A percentile compares a stretch with the other conserved stretches of the same genome.
Evolutionary conservation across 257 asterid genomes (phyloP).

Genomic region (Vinca minor): DNA sequence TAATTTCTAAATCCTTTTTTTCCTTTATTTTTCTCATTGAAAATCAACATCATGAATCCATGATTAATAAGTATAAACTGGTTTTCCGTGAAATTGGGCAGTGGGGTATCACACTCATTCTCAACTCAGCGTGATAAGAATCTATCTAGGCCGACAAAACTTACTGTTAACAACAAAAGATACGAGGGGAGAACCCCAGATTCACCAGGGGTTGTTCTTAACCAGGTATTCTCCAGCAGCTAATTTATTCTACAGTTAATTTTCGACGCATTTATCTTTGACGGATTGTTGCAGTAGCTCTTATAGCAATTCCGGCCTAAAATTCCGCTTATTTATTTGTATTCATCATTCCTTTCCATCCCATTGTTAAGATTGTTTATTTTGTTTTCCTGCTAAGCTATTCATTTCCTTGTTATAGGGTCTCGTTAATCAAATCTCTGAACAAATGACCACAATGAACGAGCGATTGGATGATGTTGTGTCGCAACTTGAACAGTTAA

Average conservation of each 20-base stretch:
- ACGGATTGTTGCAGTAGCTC: background rate
- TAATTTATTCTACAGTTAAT: background rate
- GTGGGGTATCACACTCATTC: slow-evolving; percentile 71
- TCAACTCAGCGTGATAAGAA: slow-evolving; percentile 70
- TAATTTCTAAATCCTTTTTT: background rate
- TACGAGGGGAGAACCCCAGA: slow-evolving; percentile 75
- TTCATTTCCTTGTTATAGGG: slow-evolving; percentile 59
- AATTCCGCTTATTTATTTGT: background rate
- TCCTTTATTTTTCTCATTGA: background rate
- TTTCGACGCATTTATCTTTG: background rate
- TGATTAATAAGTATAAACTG: background rate
- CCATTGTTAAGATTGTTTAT: background rate
- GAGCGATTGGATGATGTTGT: slow-evolving; percentile 98
- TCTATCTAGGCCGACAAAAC: slow-evolving; percentile 62
- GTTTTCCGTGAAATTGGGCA: slow-evolving; percentile 28
- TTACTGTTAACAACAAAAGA: slow-evolving; percentile 67
- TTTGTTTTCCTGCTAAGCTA: no score
- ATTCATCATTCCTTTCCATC: background rate
- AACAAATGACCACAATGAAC: slow-evolving; percentile 78
- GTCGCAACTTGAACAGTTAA: slow-evolving; percentile 76
- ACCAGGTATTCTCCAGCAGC: slow-evolving; percentile 49
- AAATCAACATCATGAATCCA: no score
- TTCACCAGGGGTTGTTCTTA: slow-evolving; percentile 73
- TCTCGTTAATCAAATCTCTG: slow-evolving; percentile 69
- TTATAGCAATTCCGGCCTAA: background rate